Percentiles rank a stretch among this genome's conserved stretches.
phyloP scores from a whole-genome alignment of 2,329 filamentous ascomycete genomes.

The Albophoma yamanashiensis region DNA sequence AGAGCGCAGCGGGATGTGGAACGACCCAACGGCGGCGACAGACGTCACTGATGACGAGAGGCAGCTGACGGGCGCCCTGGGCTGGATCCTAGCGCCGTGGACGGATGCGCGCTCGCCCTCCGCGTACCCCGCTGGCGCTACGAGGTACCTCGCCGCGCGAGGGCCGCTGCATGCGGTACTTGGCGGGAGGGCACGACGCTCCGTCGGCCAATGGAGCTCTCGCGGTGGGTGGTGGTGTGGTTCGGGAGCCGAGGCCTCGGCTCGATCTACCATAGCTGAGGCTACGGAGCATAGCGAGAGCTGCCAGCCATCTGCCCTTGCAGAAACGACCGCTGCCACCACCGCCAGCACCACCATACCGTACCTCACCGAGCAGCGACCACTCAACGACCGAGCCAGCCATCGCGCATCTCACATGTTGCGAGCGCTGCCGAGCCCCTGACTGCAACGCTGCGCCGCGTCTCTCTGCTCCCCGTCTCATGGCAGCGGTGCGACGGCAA shows the following conservation, averaged over 20 bases:
- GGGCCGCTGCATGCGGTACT: not conserved
- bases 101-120: too few relatives aligned
- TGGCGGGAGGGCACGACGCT: not conserved
- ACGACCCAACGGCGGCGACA: not conserved
- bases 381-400: not conserved
- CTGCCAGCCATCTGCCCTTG: not conserved
- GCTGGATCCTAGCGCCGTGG: too few relatives aligned
- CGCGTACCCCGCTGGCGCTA: too few relatives aligned
- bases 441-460: not conserved
- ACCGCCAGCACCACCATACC: not conserved
- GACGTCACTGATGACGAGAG: not conserved
- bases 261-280: not conserved
- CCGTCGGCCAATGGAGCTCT: not conserved
- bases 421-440: not conserved
- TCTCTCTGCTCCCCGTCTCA: not conserved
- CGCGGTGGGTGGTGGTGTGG: not conserved
- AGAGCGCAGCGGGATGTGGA: not conserved
- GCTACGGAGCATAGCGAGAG: not conserved
- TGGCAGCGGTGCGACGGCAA: not conserved
- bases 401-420: not conserved
- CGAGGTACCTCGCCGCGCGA: not conserved
- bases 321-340: not conserved
- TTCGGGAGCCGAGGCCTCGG: conserved; percentile 4
- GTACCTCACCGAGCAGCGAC: not conserved
- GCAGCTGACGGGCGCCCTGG: not conserved